Percentiles rank a stretch among this genome's conserved stretches.
These are phyloP conservation scores for Citrus sp. DNA, from an alignment of 345 rosid species.

Conservation along the genomic window DNA sequence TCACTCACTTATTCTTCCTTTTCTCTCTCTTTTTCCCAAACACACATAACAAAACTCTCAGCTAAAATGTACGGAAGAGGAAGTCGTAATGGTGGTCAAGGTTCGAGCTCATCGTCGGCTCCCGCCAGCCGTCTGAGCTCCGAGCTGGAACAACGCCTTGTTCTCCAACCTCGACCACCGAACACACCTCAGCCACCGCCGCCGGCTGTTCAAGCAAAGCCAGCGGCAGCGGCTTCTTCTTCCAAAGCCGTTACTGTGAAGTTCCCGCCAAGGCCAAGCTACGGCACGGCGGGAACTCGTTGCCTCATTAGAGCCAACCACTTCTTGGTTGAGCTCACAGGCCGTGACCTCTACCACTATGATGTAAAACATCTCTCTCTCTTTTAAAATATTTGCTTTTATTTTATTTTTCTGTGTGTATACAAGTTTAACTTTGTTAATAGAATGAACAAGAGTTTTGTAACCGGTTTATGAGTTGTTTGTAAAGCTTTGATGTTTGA, in stretches of 20 bases:
- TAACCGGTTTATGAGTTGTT: not conserved
- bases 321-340: constrained; percentile 50
- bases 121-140: not conserved
- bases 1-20: too few species aligned
- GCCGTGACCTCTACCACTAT: constrained; percentile 48
- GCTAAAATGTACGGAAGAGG: not conserved
- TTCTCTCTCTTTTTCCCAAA: not conserved
- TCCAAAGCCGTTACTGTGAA: constrained; percentile 37
- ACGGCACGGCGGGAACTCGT: constrained; percentile 36
- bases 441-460: not conserved
- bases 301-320: constrained; percentile 54
- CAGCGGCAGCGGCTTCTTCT: not conserved
- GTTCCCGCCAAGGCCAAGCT: constrained; percentile 52
- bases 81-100: not conserved
- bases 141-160: not conserved
- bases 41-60: not conserved
- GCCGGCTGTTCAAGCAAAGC: not conserved
- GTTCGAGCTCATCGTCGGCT: not conserved
- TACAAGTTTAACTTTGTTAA: not conserved
- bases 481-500: not conserved
- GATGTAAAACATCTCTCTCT: constrained; percentile 29
- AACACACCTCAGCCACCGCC: not conserved
- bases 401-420: too few species aligned
- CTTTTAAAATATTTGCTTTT: not conserved
- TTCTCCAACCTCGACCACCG: constrained; percentile 1